These are phyloP conservation scores for Nannochloropsis gaditana DNA, from an alignment of 108 stramenopile species.

Conservation along the genomic window DNA sequence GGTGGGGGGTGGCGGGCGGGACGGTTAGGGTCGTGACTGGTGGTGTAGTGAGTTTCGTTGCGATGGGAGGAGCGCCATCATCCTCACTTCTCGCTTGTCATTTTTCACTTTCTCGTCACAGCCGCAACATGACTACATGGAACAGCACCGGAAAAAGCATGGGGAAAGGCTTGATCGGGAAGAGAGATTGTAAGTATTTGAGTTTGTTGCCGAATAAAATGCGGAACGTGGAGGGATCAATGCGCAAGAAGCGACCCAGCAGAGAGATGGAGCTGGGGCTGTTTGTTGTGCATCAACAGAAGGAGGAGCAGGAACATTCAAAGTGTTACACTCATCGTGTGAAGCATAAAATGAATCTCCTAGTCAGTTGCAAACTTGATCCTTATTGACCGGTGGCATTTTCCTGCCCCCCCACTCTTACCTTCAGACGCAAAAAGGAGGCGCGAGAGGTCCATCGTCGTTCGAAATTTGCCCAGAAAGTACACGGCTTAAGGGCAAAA, in stretches of 20 bases:
- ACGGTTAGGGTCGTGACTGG: no score
- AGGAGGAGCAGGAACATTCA: background rate
- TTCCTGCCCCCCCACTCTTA: background rate
- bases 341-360: background rate
- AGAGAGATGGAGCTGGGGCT: background rate
- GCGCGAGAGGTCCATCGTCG: conserved; percentile 90
- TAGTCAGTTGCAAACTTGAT: background rate
- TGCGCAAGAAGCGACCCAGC: no score
- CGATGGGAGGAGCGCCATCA: background rate
- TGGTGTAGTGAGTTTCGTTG: no score
- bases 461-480: conserved; percentile 92
- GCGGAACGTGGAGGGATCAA: no score
- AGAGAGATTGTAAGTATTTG: conserved; percentile 59
- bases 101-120: conserved; percentile 31
- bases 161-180: conserved; percentile 91
- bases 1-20: no score
- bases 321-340: background rate
- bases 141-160: conserved; percentile 95
- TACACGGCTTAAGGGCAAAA: conserved; percentile 92
- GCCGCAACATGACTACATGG: conserved; percentile 99
- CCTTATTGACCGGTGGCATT: background rate
- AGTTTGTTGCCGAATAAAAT: background rate
- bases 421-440: conserved; percentile 83
- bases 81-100: background rate
- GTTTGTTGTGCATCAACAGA: background rate